Conservation (phyloP, 2,329 filamentous ascomycete genomes). For the Aspergillus sergii region DNA sequence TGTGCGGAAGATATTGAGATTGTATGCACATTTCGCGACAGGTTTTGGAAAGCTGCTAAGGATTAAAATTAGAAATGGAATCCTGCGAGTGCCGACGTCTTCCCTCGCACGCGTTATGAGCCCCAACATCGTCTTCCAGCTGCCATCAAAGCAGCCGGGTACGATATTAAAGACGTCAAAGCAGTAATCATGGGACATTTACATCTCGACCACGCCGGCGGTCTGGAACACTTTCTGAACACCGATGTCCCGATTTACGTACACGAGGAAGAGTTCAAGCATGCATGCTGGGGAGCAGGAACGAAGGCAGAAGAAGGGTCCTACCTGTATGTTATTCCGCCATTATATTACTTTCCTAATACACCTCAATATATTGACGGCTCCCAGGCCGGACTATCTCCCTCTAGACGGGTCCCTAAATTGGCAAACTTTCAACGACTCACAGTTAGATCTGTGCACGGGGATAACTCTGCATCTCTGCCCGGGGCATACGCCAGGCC, state of each 20-base stretch:
- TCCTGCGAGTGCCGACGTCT: slow-evolving; percentile 37
- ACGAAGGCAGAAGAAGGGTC: slow-evolving; percentile 46
- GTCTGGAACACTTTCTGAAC: slow-evolving; percentile 48
- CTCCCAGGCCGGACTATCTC: slow-evolving; percentile 30
- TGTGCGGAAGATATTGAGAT: slow-evolving; percentile 46
- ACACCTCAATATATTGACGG: background rate
- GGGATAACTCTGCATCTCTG: slow-evolving; percentile 43
- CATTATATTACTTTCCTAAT: background rate
- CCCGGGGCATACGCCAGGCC: slow-evolving; percentile 41
- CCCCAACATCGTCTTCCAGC: slow-evolving; percentile 37
- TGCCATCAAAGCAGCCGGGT: slow-evolving; percentile 41
- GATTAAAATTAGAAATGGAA: background rate
- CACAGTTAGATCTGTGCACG: slow-evolving; percentile 42
- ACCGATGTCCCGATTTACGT: slow-evolving; percentile 51
- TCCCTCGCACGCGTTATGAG: slow-evolving; percentile 39
- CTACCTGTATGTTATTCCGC: slow-evolving; percentile 29
- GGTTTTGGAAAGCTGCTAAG: background rate
- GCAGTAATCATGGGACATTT: slow-evolving; percentile 51
- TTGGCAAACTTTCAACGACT: slow-evolving; percentile 47
- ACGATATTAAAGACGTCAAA: slow-evolving; percentile 52
- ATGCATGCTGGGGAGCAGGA: slow-evolving; percentile 49
- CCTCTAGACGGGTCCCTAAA: slow-evolving; percentile 38
- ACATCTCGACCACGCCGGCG: slow-evolving; percentile 53
- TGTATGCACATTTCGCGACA: background rate
- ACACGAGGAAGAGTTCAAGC: slow-evolving; percentile 52